phyloP scores from a whole-genome alignment of 306 rosid species.

The Hippophae gyantsensis region DNA sequence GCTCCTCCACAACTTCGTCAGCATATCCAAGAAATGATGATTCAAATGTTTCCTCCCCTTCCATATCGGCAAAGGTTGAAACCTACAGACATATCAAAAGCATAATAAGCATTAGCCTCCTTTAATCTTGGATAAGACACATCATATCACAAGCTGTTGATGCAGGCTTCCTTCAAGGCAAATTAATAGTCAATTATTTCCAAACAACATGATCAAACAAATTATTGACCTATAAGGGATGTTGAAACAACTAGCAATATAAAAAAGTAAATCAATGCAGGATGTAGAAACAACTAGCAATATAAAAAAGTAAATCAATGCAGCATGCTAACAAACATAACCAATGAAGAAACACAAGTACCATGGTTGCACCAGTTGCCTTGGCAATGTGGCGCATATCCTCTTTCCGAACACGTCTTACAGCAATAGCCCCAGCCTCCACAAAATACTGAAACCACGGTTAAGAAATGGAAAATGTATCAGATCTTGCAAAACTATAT shows the following conservation, averaged over 20 bases:
- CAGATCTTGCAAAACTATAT: too few species aligned
- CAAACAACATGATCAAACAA: too few species aligned
- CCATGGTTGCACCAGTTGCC: conserved; percentile 98
- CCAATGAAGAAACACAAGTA: conserved; percentile 15
- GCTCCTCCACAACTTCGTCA: conserved; percentile 96
- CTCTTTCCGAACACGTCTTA: conserved; percentile 89
- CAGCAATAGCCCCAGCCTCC: conserved; percentile 96
- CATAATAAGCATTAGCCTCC: too few species aligned
- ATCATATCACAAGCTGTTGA: too few species aligned
- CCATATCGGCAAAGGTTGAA: conserved; percentile 99
- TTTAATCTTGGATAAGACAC: too few species aligned
- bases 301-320: not conserved
- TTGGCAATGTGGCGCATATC: conserved; percentile 99
- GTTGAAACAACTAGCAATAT: too few species aligned
- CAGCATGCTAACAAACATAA: not conserved
- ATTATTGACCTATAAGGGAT: too few species aligned
- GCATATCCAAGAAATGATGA: conserved; percentile 86
- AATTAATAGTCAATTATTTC: too few species aligned
- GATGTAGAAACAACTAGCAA: too few species aligned
- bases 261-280: too few species aligned
- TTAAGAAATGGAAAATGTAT: not conserved
- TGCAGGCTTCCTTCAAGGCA: too few species aligned
- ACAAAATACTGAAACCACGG: conserved; percentile 71
- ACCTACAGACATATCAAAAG: conserved; percentile 38
- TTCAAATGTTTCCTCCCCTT: conserved; percentile 97